Base-by-base conservation (phyloP, 306 rosid species). In the Astragalus membranaceus region DNA sequence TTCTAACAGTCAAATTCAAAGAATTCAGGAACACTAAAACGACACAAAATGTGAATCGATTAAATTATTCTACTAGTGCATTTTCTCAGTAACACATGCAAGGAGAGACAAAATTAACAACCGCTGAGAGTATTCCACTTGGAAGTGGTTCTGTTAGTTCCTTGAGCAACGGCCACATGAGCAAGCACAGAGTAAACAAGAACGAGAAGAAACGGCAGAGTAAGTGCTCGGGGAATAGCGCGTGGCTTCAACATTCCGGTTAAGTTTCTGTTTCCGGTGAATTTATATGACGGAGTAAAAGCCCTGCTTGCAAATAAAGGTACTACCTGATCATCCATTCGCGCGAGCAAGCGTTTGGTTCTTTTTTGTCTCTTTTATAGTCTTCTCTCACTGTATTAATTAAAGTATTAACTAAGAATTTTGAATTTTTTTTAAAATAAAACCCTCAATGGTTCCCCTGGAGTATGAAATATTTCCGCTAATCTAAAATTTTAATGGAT, bases 121-220 rank as follows among this genome's bases (percentile, higher is more conserved):
- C 97, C 96, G 4, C 8, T 51, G 15, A 91, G 87, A 46, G 97
- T 88, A 5, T 70, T 75, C 97, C 93, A 91, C 1, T 39, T 36
- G 8, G 41, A 5, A 11, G 3, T 11, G 73, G 52, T 32, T 41
- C 11, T 26, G 26, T 69, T 57, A 54, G 90, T 83, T 82, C 93
- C 69, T 80, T 71, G 81, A 75, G 91, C 91, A 42, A 9, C 47
- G 1, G n/a, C 13, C 76, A 85, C 87, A 58, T 77, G 62, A 30
- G 83, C 67, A 2, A 76, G 61, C 33, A 56, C 61, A 32, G 75
- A 79, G 56, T 80, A 60, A 63, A 77, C 59, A 41, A 73, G 65
- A 44, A 33, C 15, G 3, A 29, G 54, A 1, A 49, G 15, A 37
- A 86, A 82, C 50, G 75, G 58, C 44, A 75, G 78, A 72, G 72